phyloP scores from a whole-genome alignment of 257 asterid genomes.

The Primulina tabacum region DNA sequence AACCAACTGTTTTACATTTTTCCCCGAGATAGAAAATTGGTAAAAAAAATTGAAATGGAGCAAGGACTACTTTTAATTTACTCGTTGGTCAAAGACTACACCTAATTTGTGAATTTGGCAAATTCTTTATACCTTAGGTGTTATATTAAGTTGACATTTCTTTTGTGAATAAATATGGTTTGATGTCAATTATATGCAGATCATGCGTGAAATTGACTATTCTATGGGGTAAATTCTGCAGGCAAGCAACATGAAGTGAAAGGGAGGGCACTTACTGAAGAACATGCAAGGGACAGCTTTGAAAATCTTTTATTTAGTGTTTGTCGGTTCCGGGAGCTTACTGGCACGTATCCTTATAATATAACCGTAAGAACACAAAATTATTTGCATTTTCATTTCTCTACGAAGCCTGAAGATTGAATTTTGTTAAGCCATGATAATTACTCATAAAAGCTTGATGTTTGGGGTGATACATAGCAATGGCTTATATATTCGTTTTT shows the following conservation, averaged over 20 bases:
- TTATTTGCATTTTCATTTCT: neutral
- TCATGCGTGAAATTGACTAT: neutral
- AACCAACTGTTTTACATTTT: no score
- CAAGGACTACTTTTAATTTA: neutral
- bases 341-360: constrained; percentile 81
- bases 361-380: constrained; percentile 68
- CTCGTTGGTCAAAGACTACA: neutral
- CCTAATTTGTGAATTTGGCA: neutral
- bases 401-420: constrained; percentile 5
- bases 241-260: constrained; percentile 67
- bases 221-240: constrained; percentile 29
- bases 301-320: constrained; percentile 87
- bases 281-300: constrained; percentile 82
- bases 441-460: neutral
- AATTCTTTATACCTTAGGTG: neutral
- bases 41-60: neutral
- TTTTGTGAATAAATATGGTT: neutral
- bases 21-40: neutral
- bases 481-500: neutral
- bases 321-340: constrained; percentile 93
- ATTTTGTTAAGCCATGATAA: constrained; percentile 12
- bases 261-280: constrained; percentile 80
- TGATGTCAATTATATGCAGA: constrained; percentile 2
- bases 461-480: neutral
- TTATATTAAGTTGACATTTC: neutral